These are phyloP conservation scores for Chlamydomonas schloesseri DNA, from an alignment of 139 green algal species.

Conservation along the genomic window DNA sequence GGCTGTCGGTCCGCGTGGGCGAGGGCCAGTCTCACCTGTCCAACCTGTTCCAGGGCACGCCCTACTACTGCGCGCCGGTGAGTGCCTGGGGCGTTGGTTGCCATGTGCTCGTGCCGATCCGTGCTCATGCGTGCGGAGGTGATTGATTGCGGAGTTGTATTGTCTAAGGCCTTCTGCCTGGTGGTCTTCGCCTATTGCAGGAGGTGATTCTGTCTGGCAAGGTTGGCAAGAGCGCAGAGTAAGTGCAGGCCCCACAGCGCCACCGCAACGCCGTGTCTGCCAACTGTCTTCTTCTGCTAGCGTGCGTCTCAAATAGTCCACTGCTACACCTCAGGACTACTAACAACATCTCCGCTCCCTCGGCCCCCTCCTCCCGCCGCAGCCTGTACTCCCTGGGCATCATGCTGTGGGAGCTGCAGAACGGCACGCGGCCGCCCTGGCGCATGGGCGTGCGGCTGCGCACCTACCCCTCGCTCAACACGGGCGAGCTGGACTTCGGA, in stretches of 20 bases:
- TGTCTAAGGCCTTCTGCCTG: too few species aligned
- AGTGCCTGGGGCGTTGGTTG: neutral
- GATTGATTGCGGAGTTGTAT: too few species aligned
- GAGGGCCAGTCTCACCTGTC: slow-evolving; percentile 40
- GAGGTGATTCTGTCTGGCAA: slow-evolving; percentile 44
- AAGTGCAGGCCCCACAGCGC: neutral
- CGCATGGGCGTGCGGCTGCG: slow-evolving; percentile 19
- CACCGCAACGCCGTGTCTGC: too few species aligned
- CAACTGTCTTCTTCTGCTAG: too few species aligned
- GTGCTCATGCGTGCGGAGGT: too few species aligned
- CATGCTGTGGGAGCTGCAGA: slow-evolving; percentile 44
- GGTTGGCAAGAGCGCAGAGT: slow-evolving; percentile 31
- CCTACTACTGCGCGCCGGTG: slow-evolving; percentile 44
- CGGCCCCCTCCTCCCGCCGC: neutral
- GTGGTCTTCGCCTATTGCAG: neutral
- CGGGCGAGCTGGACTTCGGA: slow-evolving; percentile 17
- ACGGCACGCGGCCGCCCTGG: slow-evolving; percentile 36
- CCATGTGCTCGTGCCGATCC: too few species aligned
- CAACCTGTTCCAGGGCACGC: slow-evolving; percentile 48
- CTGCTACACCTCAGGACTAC: too few species aligned
- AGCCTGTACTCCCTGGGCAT: slow-evolving; percentile 39
- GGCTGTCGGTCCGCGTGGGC: slow-evolving; percentile 30
- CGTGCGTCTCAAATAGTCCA: too few species aligned
- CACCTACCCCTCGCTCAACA: slow-evolving; percentile 40
- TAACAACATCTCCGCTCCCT: neutral